A percentile compares a stretch with the other conserved stretches of the same genome.
Evolutionary conservation across 2,329 filamentous ascomycete species (phyloP).

Genomic region (Ophiostoma ulmi): DNA sequence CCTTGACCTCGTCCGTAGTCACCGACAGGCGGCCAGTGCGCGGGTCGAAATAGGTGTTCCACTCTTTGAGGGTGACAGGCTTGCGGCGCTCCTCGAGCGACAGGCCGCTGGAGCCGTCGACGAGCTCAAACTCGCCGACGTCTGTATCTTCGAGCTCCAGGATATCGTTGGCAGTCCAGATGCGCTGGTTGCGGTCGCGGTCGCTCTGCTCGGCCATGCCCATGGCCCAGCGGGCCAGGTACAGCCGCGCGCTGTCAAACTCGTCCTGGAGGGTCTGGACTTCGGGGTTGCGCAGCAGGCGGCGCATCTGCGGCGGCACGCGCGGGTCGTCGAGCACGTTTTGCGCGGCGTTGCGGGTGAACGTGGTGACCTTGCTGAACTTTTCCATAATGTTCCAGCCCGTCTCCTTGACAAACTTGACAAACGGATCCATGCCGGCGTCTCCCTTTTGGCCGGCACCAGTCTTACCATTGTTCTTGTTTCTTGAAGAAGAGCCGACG

Average conservation of each 20-base stretch:
- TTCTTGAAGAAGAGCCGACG: constrained; percentile 28
- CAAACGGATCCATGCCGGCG: constrained; percentile 83
- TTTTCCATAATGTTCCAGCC: constrained; percentile 96
- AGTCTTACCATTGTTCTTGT: constrained; percentile 27
- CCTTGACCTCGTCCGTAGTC: constrained; percentile 89
- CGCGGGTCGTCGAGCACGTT: constrained; percentile 88
- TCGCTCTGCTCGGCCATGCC: constrained; percentile 97
- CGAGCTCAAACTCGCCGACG: constrained; percentile 90
- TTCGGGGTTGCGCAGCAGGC: constrained; percentile 83
- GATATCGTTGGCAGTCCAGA: constrained; percentile 91
- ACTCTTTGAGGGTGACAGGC: constrained; percentile 75
- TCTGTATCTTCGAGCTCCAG: constrained; percentile 91
- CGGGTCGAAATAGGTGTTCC: constrained; percentile 83
- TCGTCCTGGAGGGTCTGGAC: constrained; percentile 94
- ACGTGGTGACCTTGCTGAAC: constrained; percentile 94
- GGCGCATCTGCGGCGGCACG: constrained; percentile 78
- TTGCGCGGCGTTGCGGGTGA: constrained; percentile 85
- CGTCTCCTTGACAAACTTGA: constrained; percentile 89
- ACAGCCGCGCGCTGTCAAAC: constrained; percentile 92
- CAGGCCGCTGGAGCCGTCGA: constrained; percentile 68
- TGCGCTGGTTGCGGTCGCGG: constrained; percentile 72
- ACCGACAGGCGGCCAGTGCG: constrained; percentile 68
- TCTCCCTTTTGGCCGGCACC: constrained; percentile 41
- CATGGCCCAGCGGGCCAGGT: constrained; percentile 97
- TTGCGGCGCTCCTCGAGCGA: constrained; percentile 72